These are phyloP conservation scores for Capsicum chinense DNA, from an alignment of 257 asterid genomes.

Conservation along the genomic window DNA sequence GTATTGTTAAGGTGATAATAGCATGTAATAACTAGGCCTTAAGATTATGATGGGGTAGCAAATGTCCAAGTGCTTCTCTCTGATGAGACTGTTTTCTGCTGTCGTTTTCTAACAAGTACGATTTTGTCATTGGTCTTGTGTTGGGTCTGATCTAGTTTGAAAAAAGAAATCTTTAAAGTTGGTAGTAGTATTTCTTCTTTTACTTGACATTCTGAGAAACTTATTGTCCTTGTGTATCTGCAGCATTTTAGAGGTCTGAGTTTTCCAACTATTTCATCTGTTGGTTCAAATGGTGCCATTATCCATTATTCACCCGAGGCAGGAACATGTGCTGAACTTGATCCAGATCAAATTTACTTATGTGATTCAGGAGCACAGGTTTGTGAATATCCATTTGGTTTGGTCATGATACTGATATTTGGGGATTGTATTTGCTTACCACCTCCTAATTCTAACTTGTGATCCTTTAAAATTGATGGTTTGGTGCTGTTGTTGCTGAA, in stretches of 20 bases:
- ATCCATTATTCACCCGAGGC: slow-evolving; percentile 80
- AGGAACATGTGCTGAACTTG: slow-evolving; percentile 87
- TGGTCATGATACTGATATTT: slow-evolving; percentile 19
- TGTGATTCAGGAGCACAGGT: slow-evolving; percentile 99
- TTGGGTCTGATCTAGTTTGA: slow-evolving; percentile 21
- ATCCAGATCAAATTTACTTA: slow-evolving; percentile 78
- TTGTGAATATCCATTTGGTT: slow-evolving; percentile 22
- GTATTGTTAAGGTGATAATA: slow-evolving; percentile 4
- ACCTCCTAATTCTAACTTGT: slow-evolving; percentile 26
- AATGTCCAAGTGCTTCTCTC: slow-evolving; percentile 19
- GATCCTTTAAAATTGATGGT: slow-evolving; percentile 34
- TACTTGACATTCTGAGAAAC: slow-evolving; percentile 17
- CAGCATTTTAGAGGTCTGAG: slow-evolving; percentile 95
- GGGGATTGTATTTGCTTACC: slow-evolving; percentile 15
- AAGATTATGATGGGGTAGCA: slow-evolving; percentile 1
- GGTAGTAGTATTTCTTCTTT: slow-evolving; percentile 10
- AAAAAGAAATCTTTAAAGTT: neutral
- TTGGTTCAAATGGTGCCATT: slow-evolving; percentile 93
- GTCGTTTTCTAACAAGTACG: neutral
- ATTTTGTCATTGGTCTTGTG: slow-evolving; percentile 1
- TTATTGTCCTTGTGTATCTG: slow-evolving; percentile 26
- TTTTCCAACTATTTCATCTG: slow-evolving; percentile 94
- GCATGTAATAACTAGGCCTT: neutral
- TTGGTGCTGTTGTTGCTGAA: slow-evolving; percentile 43
- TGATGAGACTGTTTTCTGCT: slow-evolving; percentile 9